Evolutionary conservation across 2,329 filamentous ascomycete genomes (phyloP).

Genomic region (Fusarium secorum): DNA sequence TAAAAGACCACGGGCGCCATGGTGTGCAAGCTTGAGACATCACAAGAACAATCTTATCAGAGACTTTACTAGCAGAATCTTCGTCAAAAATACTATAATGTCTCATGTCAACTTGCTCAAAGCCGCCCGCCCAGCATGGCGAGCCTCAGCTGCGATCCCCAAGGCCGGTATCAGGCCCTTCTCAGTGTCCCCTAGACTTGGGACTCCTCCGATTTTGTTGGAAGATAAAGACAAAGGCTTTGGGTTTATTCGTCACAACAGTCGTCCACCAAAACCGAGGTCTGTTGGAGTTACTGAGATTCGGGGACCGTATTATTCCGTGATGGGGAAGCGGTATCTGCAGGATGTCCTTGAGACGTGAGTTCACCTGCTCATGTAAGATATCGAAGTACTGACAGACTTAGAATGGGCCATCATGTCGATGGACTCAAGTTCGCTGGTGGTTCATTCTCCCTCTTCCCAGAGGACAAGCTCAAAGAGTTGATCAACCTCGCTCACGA

Average conservation of each 20-base stretch:
- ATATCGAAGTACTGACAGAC: background rate
- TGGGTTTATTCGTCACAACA: constrained; percentile 58
- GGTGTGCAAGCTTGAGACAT: no score
- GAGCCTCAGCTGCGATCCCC: background rate
- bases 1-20: background rate
- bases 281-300: constrained; percentile 62
- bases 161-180: background rate
- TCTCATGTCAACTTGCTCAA: background rate
- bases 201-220: background rate
- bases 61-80: fast-evolving
- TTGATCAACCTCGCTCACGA: constrained; percentile 12
- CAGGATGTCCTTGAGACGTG: constrained; percentile 61
- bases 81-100: background rate
- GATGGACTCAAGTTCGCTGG: constrained; percentile 65
- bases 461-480: background rate
- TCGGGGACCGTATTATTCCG: constrained; percentile 63
- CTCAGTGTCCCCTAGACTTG: background rate
- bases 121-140: background rate
- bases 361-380: background rate
- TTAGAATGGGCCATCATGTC: constrained; percentile 59
- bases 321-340: constrained; percentile 61
- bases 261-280: constrained; percentile 57
- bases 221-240: background rate
- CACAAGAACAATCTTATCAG: background rate
- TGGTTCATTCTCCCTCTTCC: constrained; percentile 37